A percentile compares a stretch with the other conserved stretches of the same genome.
Conservation (phyloP, 1,284 basidiomycete genomes). For the Apiotrichum veenhuisii region DNA sequence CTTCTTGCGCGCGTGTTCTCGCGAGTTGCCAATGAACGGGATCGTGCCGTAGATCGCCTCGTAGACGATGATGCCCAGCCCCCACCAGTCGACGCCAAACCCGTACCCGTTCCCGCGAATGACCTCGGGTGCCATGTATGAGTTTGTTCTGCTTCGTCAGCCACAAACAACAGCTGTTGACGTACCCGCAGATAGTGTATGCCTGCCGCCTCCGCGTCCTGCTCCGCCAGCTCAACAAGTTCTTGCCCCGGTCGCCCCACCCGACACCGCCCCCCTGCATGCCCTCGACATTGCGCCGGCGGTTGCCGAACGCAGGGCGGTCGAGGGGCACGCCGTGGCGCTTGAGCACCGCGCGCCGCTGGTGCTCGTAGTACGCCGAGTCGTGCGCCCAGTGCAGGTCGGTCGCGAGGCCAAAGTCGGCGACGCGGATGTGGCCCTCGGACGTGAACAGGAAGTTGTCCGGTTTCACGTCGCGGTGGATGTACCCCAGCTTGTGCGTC, state of each 20-base stretch:
- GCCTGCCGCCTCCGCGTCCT: conserved; percentile 88
- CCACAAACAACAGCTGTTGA: conserved; percentile 47
- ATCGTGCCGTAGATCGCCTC: conserved; percentile 89
- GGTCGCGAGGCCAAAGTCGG: conserved; percentile 92
- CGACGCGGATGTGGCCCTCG: conserved; percentile 87
- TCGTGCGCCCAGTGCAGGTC: conserved; percentile 65
- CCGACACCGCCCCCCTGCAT: conserved; percentile 54
- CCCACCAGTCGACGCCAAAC: conserved; percentile 98
- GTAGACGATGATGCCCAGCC: conserved; percentile 74
- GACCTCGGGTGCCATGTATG: conserved; percentile 92
- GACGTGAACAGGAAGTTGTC: conserved; percentile 94
- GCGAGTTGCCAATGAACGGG: conserved; percentile 77
- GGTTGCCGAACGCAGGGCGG: conserved; percentile 16
- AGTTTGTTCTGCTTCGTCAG: conserved; percentile 64
- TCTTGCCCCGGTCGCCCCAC: conserved; percentile 59
- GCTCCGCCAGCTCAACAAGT: conserved; percentile 52
- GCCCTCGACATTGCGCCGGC: conserved; percentile 5
- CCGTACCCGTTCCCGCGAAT: conserved; percentile 81
- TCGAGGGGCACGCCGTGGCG: conserved; percentile 88
- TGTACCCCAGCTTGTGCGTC: conserved; percentile 91
- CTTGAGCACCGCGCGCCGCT: conserved; percentile 77
- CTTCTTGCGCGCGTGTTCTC: conserved; percentile 84
- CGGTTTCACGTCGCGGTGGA: conserved; percentile 95
- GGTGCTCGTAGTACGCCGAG: conserved; percentile 91
- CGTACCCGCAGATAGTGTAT: conserved; percentile 78